phyloP scores from a whole-genome alignment of 108 stramenopile species.

The Cyclotella sp. region DNA sequence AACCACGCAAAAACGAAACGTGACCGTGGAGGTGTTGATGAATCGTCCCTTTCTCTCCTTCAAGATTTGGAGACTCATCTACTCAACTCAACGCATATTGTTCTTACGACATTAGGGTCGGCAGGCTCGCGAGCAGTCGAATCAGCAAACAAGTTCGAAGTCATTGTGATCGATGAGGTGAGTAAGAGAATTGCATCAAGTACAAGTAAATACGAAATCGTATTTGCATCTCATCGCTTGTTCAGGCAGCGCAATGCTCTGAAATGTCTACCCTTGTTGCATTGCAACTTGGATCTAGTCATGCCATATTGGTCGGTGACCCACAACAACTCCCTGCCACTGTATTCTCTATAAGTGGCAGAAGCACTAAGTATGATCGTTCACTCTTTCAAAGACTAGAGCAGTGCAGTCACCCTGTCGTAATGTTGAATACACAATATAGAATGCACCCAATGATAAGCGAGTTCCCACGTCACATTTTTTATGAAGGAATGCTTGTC shows the following conservation, averaged over 20 bases:
- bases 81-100: constrained; percentile 71
- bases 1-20: constrained; percentile 38
- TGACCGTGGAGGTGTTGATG: constrained; percentile 21
- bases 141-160: constrained; percentile 63
- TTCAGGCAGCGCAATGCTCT: constrained; percentile 79
- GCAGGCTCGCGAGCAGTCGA: constrained; percentile 56
- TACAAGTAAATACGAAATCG: background rate
- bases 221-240: background rate
- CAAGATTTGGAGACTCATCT: constrained; percentile 54
- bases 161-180: constrained; percentile 88
- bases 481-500: constrained; percentile 60
- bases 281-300: constrained; percentile 65
- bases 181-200: background rate
- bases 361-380: constrained; percentile 64
- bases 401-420: constrained; percentile 65
- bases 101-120: constrained; percentile 85
- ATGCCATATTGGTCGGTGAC: constrained; percentile 86
- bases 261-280: constrained; percentile 88
- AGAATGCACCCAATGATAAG: constrained; percentile 76
- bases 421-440: constrained; percentile 92
- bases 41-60: background rate
- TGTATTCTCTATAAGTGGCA: constrained; percentile 63
- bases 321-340: constrained; percentile 90
- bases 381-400: constrained; percentile 86
- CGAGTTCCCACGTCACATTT: constrained; percentile 68